Conservation (phyloP, 495 filamentous ascomycete species). For the Trichoderma asperelloides region DNA sequence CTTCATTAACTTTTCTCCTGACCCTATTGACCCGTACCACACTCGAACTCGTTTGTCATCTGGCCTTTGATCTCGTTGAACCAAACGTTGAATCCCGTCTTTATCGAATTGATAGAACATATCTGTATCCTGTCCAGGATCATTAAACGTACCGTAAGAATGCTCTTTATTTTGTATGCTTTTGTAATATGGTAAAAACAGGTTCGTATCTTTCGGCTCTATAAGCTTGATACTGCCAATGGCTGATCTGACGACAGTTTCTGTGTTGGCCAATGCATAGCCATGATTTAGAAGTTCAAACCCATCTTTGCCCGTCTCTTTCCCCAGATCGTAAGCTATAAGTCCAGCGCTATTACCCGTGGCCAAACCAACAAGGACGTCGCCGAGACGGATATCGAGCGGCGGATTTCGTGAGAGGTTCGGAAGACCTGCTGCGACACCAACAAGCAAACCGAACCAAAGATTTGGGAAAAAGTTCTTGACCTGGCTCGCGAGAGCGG, state of each 20-base stretch:
- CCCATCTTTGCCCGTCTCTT: conserved; percentile 15
- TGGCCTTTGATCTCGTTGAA: conserved; percentile 14
- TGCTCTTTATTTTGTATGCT: conserved; percentile 16
- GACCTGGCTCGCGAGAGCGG: conserved; percentile 29
- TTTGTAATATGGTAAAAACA: conserved; percentile 19
- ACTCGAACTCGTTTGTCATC: conserved; percentile 16
- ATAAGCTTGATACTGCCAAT: conserved; percentile 17
- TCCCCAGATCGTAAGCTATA: conserved; percentile 24
- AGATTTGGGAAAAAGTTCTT: conserved; percentile 30
- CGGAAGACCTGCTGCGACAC: conserved; percentile 24
- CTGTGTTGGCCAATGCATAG: conserved; percentile 18
- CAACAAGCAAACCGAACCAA: conserved; percentile 30
- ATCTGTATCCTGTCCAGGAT: conserved; percentile 22
- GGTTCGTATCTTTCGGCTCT: conserved; percentile 9
- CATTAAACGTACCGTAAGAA: conserved; percentile 13
- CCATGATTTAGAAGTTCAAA: conserved; percentile 17
- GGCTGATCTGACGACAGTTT: conserved; percentile 18
- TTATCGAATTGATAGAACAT: conserved; percentile 13
- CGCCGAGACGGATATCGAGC: conserved; percentile 33
- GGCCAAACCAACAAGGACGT: conserved; percentile 26
- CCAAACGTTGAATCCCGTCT: conserved; percentile 6
- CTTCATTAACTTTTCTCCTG: conserved; percentile 22
- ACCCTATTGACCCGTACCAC: conserved; percentile 25
- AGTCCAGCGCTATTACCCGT: conserved; percentile 15
- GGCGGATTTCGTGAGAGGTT: conserved; percentile 16